Percentiles rank a stretch among this genome's conserved stretches.
Evolutionary conservation across 73 alveolate genomes (phyloP).

Genomic region (Uronychia binucleata): DNA sequence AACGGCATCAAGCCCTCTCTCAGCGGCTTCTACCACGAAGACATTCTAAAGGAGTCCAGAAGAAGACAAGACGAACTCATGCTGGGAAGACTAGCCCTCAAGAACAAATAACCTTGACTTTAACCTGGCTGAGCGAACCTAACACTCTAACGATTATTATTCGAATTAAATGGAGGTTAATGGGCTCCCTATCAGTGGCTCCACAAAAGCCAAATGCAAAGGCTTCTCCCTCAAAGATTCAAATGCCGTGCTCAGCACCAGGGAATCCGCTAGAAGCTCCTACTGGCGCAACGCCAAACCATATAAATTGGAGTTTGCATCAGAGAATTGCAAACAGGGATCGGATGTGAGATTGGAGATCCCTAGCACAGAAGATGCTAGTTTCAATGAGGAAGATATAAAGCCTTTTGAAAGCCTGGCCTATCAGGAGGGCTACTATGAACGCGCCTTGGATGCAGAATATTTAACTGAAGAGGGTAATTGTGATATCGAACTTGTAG

Average conservation of each 20-base stretch:
- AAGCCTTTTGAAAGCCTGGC: too few relatives aligned
- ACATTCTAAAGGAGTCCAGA: constrained; percentile 33
- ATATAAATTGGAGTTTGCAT: too few relatives aligned
- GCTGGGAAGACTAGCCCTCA: constrained; percentile 14
- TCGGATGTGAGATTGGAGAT: too few relatives aligned
- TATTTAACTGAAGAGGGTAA: background rate
- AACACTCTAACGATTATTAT: background rate
- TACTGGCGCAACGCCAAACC: background rate
- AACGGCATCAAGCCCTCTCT: constrained; percentile 70
- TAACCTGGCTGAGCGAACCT: too few relatives aligned
- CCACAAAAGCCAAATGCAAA: background rate
- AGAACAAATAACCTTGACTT: background rate
- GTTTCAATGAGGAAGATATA: background rate
- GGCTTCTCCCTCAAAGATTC: background rate
- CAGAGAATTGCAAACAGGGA: too few relatives aligned
- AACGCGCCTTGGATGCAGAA: background rate
- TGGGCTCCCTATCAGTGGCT: background rate
- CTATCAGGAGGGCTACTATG: too few relatives aligned
- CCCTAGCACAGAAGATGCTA: background rate
- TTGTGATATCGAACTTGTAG: background rate
- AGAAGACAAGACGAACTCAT: constrained; percentile 3
- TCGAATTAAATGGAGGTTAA: background rate
- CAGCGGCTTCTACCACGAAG: constrained; percentile 67
- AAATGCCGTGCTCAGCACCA: background rate
- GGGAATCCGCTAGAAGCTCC: background rate